These are phyloP conservation scores for Pleodorina starrii DNA, from an alignment of 139 green algal species.

Conservation along the genomic window DNA sequence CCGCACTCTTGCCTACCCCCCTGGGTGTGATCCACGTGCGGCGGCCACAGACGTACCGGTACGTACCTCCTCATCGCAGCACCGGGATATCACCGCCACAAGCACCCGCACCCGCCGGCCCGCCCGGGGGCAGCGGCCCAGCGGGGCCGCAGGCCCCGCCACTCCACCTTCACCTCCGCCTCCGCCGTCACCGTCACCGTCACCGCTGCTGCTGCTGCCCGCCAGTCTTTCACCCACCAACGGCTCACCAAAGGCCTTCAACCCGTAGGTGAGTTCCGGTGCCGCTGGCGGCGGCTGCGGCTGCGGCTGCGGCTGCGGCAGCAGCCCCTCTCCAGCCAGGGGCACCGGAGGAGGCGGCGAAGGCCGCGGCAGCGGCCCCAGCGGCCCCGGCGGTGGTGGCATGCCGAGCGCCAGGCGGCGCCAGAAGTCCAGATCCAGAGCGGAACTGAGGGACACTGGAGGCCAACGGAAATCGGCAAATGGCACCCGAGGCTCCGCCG, in stretches of 20 bases:
- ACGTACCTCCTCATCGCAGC: constrained; percentile 38
- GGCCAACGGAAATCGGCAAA: not conserved
- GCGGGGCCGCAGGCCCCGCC: not conserved
- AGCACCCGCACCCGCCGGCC: constrained; percentile 26
- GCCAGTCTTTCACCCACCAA: not conserved
- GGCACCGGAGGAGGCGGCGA: no score
- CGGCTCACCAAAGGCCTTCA: not conserved
- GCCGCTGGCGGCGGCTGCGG: not conserved
- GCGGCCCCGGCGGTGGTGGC: not conserved
- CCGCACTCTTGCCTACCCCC: no score
- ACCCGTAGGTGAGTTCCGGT: not conserved
- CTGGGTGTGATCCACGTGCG: no score
- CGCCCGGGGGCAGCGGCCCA: not conserved
- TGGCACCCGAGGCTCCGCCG: not conserved
- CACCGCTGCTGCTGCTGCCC: not conserved
- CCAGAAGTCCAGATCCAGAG: not conserved
- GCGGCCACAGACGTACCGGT: no score
- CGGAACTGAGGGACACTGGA: not conserved
- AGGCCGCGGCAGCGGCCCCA: not conserved
- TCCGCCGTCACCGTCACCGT: not conserved
- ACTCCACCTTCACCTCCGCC: not conserved
- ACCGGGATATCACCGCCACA: constrained; percentile 27
- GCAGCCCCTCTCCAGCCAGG: no score
- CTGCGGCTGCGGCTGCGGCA: not conserved
- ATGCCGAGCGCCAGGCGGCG: constrained; percentile 1